Evolutionary conservation across 345 rosid genomes (phyloP), one percentile per base, ranked within the genome.

Genomic region (Ailanthus altissimus): DNA sequence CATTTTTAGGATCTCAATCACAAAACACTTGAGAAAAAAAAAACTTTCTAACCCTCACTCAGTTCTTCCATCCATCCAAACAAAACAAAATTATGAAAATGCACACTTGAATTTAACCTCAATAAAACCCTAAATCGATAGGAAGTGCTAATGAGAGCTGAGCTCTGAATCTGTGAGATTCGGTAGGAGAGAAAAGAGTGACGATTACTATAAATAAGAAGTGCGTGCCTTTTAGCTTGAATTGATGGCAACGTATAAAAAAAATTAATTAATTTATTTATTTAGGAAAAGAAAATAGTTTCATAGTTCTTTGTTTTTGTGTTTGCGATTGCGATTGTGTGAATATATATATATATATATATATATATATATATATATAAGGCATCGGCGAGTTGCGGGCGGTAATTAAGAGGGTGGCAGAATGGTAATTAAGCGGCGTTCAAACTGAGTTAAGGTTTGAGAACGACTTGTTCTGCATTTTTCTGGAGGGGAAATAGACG

Each of bases 1-100:
- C 99, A 96, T 96, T 83, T 79, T n/a, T 1, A 11, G 51, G 74
- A 73, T 80, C 83, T 83, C 79, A 72, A 74, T 83, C 85, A 77
- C 72, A 46, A 26, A n/a, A n/a, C n/a, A n/a, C n/a, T n/a, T n/a
- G n/a, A n/a, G n/a, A n/a, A n/a, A n/a, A n/a, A n/a, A 18, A 53
- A 53, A 16, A 16, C 18, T 42, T 46, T 5, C 38, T 67, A 32
- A 71, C 59, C 46, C 82, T 49, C 47, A 0, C 26, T 46, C 85
- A 74, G 56, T 53, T 69, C 36, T 36, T 15, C 66, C 69, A 3
- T 16, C 2, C 0, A 57, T 51, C 32, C 0, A 4, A 76, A 49
- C 38, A 8, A 40, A 51, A 32, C 12, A 2, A 76, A 58, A 54
- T 8, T 46, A 54, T 8, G 14, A 12, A 57, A 21, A 61, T 60